phyloP scores from a whole-genome alignment of 1,284 basidiomycete species.

The Cystobasidium pallidum region DNA sequence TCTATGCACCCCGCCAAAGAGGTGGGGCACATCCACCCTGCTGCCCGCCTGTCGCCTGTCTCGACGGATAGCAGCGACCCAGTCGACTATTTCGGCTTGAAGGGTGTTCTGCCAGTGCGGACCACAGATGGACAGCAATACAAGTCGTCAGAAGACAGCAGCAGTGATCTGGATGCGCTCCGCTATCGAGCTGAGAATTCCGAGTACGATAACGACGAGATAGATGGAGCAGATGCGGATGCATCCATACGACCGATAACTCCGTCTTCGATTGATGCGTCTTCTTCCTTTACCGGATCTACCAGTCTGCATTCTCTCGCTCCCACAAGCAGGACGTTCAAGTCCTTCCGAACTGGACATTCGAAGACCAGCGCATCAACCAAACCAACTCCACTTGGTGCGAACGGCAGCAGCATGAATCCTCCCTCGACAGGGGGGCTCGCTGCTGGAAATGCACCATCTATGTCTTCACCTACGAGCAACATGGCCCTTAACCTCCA shows the following conservation, averaged over 20 bases:
- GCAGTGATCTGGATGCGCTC: not conserved
- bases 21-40: not conserved
- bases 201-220: conserved; percentile 25
- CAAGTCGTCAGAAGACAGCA: not conserved
- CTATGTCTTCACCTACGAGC: conserved; percentile 11
- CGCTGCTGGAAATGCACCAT: conserved; percentile 3
- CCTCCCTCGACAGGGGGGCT: conserved; percentile 1
- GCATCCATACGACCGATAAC: conserved; percentile 50
- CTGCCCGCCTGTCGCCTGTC: conserved; percentile 5
- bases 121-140: not conserved
- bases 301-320: conserved; percentile 45
- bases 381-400: conserved; percentile 75
- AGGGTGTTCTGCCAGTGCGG: not conserved
- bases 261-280: conserved; percentile 48
- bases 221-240: conserved; percentile 48
- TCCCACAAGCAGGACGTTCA: conserved; percentile 47
- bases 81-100: conserved; percentile 13
- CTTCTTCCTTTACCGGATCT: conserved; percentile 45
- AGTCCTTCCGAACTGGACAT: conserved; percentile 44
- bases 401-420: conserved; percentile 2
- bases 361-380: conserved; percentile 68
- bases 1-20: not conserved
- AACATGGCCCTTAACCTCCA: not conserved
- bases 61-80: not conserved
- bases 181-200: not conserved